Evolutionary conservation across 257 asterid genomes (phyloP).

Genomic region (Ilex asprella): DNA sequence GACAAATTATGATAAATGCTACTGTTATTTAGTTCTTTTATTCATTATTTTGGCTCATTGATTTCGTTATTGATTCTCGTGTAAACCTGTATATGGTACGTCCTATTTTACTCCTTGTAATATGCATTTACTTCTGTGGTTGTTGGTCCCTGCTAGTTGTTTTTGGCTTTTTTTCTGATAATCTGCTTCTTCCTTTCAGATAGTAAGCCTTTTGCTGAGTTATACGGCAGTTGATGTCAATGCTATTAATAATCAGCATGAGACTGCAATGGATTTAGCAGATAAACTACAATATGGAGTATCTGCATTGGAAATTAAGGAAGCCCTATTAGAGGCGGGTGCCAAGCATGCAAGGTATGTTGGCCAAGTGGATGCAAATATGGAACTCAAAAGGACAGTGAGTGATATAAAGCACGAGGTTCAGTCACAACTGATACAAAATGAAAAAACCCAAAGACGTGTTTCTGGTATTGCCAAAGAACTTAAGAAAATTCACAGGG

Average conservation of each 20-base stretch:
- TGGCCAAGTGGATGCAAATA: slow-evolving; percentile 60
- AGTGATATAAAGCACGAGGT: slow-evolving; percentile 97
- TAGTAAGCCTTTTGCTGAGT: slow-evolving; percentile 54
- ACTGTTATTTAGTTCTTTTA: too few relatives aligned
- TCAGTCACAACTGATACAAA: slow-evolving; percentile 82
- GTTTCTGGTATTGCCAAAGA: slow-evolving; percentile 96
- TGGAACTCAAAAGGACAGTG: slow-evolving; percentile 86
- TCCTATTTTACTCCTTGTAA: too few relatives aligned
- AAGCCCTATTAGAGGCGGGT: slow-evolving; percentile 72
- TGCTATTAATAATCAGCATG: slow-evolving; percentile 61
- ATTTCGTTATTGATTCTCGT: too few relatives aligned
- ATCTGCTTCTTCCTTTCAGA: slow-evolving; percentile 42
- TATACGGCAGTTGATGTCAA: slow-evolving; percentile 61
- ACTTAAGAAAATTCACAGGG: slow-evolving; percentile 87
- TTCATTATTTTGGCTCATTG: too few relatives aligned
- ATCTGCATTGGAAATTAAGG: slow-evolving; percentile 57
- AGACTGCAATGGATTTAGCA: slow-evolving; percentile 95
- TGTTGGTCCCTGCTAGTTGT: background rate
- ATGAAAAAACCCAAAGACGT: slow-evolving; percentile 79
- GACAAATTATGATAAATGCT: too few relatives aligned
- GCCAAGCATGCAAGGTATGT: slow-evolving; percentile 72
- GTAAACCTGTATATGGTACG: too few relatives aligned
- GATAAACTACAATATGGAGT: slow-evolving; percentile 84
- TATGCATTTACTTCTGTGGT: too few relatives aligned
- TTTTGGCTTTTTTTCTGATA: background rate